Evolutionary conservation across 352 stramenopile genomes (phyloP), one percentile per base, ranked within the genome.

Genomic region (Globisporangium lucens): DNA sequence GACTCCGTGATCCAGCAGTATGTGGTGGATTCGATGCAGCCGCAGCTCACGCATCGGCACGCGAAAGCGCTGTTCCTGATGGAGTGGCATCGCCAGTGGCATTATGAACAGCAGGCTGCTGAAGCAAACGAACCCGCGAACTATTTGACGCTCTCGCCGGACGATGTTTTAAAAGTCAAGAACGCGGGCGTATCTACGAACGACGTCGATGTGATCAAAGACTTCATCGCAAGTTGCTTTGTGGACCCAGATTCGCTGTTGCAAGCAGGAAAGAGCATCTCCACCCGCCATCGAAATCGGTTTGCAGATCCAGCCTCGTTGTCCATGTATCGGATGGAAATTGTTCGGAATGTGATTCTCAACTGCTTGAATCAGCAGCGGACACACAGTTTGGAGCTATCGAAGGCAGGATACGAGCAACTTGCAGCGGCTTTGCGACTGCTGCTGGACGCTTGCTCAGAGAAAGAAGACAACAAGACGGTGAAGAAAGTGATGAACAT

Each of bases 1-100:
- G 81, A 90, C n/a, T 92, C 87, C 1, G 85, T 93, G 30, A 86
- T 95, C 24, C 85, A 95, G 78, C 85, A 95, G 70, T 95, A 93
- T 58, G 89, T 95, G 60, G 76, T 92, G 33, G 87, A 95, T 70
- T 80, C 77, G 56, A 93, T 93, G 82, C 75, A 90, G 52, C 85
- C 87, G 9, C 80, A 92, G 30, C 72, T 90, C 15, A 95, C 87
- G n/a, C 87, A 95, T 65, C 79, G 83, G 7, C 83, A 93, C 27
- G 82, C 80, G 4, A 93, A 91, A 63, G 87, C 87, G 35, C 60
- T 95, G 52, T 86, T 83, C 65, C 68, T 95, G 24, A 72, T 95
- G 57, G 85, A 95, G 59, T 93, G 85, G 85, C 87, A 95, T 69
- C 82, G 82, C 3, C 75, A 77, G 17, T 93, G 85, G 83, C 82